Evolutionary conservation across 139 green algal species (phyloP).

Genomic region (Micractinium conductrix): DNA sequence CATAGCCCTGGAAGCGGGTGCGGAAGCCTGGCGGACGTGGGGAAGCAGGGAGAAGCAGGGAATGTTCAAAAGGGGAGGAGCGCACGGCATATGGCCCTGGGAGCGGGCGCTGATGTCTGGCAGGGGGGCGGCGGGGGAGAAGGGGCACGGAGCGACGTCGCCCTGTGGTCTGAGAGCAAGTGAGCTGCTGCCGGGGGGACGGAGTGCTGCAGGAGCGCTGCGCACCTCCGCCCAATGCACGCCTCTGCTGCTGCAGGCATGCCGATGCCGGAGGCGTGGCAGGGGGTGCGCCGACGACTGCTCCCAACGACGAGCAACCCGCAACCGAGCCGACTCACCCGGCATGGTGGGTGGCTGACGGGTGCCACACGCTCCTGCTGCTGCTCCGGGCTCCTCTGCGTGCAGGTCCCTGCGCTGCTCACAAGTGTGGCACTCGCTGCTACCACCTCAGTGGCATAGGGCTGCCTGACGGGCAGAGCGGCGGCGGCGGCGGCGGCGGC

Average conservation of each 20-base stretch:
- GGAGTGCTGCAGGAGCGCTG: too few species aligned
- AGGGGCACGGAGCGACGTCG: too few species aligned
- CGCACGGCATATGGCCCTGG: background rate
- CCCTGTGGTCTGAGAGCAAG: too few species aligned
- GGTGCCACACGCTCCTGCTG: background rate
- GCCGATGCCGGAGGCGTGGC: too few species aligned
- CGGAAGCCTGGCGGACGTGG: slow-evolving; percentile 70
- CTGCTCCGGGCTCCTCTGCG: background rate
- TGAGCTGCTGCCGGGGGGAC: too few species aligned
- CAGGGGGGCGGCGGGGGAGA: too few species aligned
- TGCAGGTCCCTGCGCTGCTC: background rate
- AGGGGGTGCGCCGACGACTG: too few species aligned
- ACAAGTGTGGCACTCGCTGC: background rate
- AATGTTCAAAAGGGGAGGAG: background rate
- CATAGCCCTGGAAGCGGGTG: slow-evolving; percentile 81
- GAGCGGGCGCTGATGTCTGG: background rate
- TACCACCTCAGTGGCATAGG: background rate
- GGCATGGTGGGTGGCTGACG: too few species aligned
- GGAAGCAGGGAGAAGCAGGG: too few species aligned
- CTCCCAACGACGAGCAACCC: too few species aligned
- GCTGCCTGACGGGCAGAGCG: background rate
- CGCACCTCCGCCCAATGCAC: too few species aligned
- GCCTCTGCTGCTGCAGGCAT: too few species aligned
- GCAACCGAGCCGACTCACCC: background rate
- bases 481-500: background rate